Conservation (phyloP, 2,329 filamentous ascomycete genomes). For the Microdochium paspali region DNA sequence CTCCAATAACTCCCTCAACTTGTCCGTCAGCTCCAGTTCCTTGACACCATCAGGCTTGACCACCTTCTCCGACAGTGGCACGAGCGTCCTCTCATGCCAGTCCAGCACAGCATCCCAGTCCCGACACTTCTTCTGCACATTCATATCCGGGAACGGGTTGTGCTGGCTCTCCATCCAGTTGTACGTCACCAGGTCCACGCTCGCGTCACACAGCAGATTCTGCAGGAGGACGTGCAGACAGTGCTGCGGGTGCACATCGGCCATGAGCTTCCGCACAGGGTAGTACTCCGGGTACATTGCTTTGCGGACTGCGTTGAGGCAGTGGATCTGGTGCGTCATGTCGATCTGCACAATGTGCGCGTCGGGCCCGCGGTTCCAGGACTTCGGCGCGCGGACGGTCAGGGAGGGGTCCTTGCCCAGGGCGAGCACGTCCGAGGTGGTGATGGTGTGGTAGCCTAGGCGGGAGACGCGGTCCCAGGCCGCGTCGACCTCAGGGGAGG, state of each 20-base stretch:
- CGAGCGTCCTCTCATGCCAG: slow-evolving; percentile 4
- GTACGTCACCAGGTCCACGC: slow-evolving; percentile 19
- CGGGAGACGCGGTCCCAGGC: slow-evolving; percentile 10
- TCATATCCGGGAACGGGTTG: slow-evolving; percentile 21
- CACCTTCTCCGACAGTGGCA: neutral
- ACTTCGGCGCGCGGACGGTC: slow-evolving; percentile 14
- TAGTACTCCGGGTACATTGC: slow-evolving; percentile 4
- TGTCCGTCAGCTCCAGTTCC: neutral
- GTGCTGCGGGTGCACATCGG: slow-evolving; percentile 15
- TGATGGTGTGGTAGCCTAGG: slow-evolving; percentile 10
- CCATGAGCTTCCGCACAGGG: slow-evolving; percentile 4
- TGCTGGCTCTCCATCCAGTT: slow-evolving; percentile 20
- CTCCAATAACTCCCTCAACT: neutral
- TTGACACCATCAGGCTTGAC: neutral
- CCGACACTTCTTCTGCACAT: slow-evolving; percentile 18
- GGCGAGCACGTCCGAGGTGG: slow-evolving; percentile 12
- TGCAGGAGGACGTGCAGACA: slow-evolving; percentile 18
- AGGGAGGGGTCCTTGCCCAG: slow-evolving; percentile 19
- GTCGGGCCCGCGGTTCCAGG: slow-evolving; percentile 18
- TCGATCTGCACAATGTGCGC: slow-evolving; percentile 21
- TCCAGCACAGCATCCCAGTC: slow-evolving; percentile 13
- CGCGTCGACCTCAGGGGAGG: slow-evolving; percentile 10
- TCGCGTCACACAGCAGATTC: slow-evolving; percentile 19
- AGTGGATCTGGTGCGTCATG: slow-evolving; percentile 28
- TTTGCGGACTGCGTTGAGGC: slow-evolving; percentile 22